These are phyloP conservation scores for Cubamyces lactineus DNA, from an alignment of 768 basidiomycete genomes.

Conservation along the genomic window DNA sequence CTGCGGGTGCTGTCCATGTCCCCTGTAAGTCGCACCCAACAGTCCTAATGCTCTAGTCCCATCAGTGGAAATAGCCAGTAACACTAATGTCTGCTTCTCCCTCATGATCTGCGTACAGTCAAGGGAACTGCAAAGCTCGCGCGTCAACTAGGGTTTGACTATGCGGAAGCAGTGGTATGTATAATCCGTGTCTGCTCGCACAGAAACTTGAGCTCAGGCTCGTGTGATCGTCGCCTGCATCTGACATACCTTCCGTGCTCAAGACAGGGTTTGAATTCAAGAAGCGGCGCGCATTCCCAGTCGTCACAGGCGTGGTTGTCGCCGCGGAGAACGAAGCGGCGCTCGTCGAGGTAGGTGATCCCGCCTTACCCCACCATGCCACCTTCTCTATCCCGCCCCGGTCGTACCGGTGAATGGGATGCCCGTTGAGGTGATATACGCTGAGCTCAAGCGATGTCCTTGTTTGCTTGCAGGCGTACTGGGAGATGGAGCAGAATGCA, in stretches of 20 bases:
- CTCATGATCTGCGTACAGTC: slow-evolving; percentile 24
- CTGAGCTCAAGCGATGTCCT: not conserved
- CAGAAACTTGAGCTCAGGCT: slow-evolving; percentile 27
- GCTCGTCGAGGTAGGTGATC: slow-evolving; percentile 68
- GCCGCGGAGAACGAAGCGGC: slow-evolving; percentile 77
- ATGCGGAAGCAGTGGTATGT: slow-evolving; percentile 93
- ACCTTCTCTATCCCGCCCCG: not conserved
- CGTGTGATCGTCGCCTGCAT: slow-evolving; percentile 14
- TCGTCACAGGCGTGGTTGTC: slow-evolving; percentile 84
- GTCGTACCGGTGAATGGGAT: not conserved
- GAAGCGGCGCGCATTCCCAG: slow-evolving; percentile 84
- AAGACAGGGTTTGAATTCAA: slow-evolving; percentile 97
- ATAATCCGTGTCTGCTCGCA: not conserved
- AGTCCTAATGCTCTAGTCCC: not conserved
- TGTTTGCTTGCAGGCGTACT: slow-evolving; percentile 67
- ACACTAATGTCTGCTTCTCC: not conserved
- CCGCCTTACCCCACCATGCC: not conserved
- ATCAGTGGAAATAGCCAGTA: not conserved
- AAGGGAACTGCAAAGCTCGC: slow-evolving; percentile 91
- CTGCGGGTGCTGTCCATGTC: slow-evolving; percentile 81
- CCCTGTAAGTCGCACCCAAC: slow-evolving; percentile 66
- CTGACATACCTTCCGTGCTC: slow-evolving; percentile 15
- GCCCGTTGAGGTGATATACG: not conserved
- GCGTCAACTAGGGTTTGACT: slow-evolving; percentile 82
- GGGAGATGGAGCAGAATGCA: slow-evolving; percentile 77